A percentile compares a stretch with the other conserved stretches of the same genome.
Evolutionary conservation across 352 stramenopile genomes (phyloP).

Genomic region (Phytophthora idaei): DNA sequence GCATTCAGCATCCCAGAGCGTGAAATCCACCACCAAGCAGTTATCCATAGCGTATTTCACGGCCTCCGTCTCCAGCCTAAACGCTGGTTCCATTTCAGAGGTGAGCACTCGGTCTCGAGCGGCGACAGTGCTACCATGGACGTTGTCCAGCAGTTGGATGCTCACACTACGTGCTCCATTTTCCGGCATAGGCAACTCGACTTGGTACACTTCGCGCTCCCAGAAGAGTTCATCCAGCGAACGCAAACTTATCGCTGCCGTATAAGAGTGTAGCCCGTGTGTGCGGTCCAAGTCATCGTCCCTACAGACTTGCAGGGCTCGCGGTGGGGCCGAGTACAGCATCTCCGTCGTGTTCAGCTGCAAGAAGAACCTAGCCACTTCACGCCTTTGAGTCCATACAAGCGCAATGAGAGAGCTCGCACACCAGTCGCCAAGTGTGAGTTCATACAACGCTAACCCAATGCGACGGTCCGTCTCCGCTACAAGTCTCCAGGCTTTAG

Average conservation of each 20-base stretch:
- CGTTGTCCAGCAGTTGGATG: conserved; percentile 43
- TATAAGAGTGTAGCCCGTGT: conserved; percentile 58
- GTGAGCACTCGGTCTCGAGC: conserved; percentile 51
- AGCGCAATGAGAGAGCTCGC: conserved; percentile 56
- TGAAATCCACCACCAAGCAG: conserved; percentile 60
- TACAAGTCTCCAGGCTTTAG: conserved; percentile 43
- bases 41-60: conserved; percentile 46
- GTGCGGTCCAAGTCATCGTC: conserved; percentile 45
- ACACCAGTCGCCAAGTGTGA: conserved; percentile 43
- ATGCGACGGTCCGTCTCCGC: conserved; percentile 46
- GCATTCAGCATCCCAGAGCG: conserved; percentile 56
- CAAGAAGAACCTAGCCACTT: conserved; percentile 55
- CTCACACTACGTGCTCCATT: conserved; percentile 8
- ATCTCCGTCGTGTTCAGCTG: conserved; percentile 56
- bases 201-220: conserved; percentile 58
- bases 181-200: conserved; percentile 35
- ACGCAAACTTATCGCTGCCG: conserved; percentile 50
- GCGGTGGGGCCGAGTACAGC: conserved; percentile 45
- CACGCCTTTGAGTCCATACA: conserved; percentile 48
- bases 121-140: conserved; percentile 26
- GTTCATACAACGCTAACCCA: conserved; percentile 57
- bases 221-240: conserved; percentile 50
- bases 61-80: conserved; percentile 48
- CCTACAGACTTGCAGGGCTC: conserved; percentile 38
- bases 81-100: conserved; percentile 22